Base-by-base conservation (phyloP, 1,284 basidiomycete genomes). In the Ganoderma meredithae region DNA sequence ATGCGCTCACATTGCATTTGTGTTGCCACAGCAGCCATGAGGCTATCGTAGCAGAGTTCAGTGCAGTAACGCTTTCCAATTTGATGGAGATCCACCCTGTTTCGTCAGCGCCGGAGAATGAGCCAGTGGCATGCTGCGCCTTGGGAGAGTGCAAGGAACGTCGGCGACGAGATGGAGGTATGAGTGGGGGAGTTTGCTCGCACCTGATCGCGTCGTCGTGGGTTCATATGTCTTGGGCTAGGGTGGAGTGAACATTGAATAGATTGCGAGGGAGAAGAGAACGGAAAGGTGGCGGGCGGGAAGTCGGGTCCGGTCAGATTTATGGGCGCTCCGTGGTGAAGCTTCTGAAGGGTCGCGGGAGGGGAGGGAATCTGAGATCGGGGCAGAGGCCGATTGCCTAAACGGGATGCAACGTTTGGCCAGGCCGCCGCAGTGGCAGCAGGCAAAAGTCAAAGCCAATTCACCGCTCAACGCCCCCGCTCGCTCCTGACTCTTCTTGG, bases 1-100 rank as follows among this genome's bases (percentile, higher is more conserved):
- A 68, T 69, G 56, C 52, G 61, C 76, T 53, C 53, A 78, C 77
- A 62, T 69, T 78, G 76, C 71, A 78, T 77, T 67, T 77, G 73
- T 4, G 77, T 70, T 1, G 76, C 77, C 0, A 77, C 73, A 0
- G 73, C 71, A 0, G 70, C 70, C 72, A 77, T 76, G 2, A 78
- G 71, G 1, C 77, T 77, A 40, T 49, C 5, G 22, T 5, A 8
- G 17, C 31, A 31, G 5, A 55, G 17, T 31, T 55, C 31, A 55
- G 9, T 31, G 49, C 15, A 25, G 8, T 3, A 33, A 15, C n/a
- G 1, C 22, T n/a, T 39, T 12, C 1, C 2, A 5, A 27, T 44
- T 3, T 15, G 17, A 3, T 13, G 1, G 59, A 41, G 1, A 40
- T n/a, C 25, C 61, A 72, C 74, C 69, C 72, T 17, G 71, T 65